Base-by-base conservation (phyloP, 2,329 filamentous ascomycete genomes). In the Ambrosiella xylebori region DNA sequence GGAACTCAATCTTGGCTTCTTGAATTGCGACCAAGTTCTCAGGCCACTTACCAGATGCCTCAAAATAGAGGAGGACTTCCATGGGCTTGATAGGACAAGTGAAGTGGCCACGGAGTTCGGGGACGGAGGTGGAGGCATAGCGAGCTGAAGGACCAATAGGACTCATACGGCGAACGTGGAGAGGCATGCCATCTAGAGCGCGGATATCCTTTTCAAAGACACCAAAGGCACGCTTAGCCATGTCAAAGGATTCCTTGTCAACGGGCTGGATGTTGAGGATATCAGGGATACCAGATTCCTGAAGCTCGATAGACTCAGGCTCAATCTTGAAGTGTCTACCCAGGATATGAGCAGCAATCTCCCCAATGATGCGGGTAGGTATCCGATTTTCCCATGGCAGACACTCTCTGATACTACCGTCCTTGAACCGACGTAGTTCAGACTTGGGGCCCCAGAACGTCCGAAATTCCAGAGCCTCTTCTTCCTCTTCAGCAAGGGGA, bases 401-500 rank as follows among this genome's bases (percentile, higher is more conserved):
- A 65, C 87, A 95, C 69, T 98, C 94, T 7, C 89, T 76, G 63
- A 98, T 96, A 64, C 85, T 91, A 19, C 93, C 93, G 65, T 97
- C 89, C 65, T 90, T 94, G 74, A 98, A 98, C 17, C 93, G 86
- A 63, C 93, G 81, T 51, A 98, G 76, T 68, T 98, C 93, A 1
- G 93, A 81, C 68, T 93, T 95, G 8, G 91, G 85, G 6, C 91
- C 93, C 93, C 94, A 98, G 67, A 98, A 97, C 39, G 84, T 80
- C 40, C 88, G 86, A 68, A 96, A 98, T 38, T 77, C 77, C 8
- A 82, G 81, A 27, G 89, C 85, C 62, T 88, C 87, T 62, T 85
- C 82, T 69, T 91, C 89, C 61, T 93, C 80, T 66, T 97, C 90
- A 1, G 88, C 87, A 0, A 84, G 73, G 4, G 93, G 93, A 0